phyloP scores from a whole-genome alignment of 2,329 filamentous ascomycete genomes.

The Alternaria atra region DNA sequence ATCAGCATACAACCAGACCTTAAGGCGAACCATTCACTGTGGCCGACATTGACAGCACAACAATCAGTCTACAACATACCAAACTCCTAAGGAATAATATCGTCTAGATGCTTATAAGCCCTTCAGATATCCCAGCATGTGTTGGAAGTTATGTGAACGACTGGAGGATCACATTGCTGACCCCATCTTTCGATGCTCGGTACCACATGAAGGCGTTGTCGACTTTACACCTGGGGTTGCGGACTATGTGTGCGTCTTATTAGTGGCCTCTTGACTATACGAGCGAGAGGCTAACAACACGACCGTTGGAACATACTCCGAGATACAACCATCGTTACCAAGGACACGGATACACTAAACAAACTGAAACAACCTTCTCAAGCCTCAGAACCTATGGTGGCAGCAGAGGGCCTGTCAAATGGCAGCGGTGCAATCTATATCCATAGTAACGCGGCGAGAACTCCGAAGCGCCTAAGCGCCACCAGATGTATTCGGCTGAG shows the following conservation, averaged over 20 bases:
- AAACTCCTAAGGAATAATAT: too few species aligned
- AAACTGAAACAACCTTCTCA: slow-evolving; percentile 2
- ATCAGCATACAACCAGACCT: too few species aligned
- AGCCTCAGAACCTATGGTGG: background rate
- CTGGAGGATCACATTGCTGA: too few species aligned
- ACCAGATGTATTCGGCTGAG: background rate
- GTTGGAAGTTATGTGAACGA: too few species aligned
- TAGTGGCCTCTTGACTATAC: background rate
- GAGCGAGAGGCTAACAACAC: background rate
- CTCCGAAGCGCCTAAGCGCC: background rate
- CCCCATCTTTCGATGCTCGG: background rate
- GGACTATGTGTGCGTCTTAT: background rate
- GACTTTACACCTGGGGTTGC: background rate
- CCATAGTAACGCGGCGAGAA: background rate
- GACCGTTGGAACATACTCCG: background rate
- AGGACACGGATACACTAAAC: background rate
- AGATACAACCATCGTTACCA: background rate
- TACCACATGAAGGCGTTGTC: background rate
- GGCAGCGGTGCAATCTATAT: background rate
- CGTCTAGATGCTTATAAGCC: too few species aligned
- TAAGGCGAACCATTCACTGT: too few species aligned
- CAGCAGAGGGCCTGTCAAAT: background rate
- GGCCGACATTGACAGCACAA: too few species aligned
- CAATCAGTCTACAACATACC: too few species aligned
- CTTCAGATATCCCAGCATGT: too few species aligned